These are phyloP conservation scores for Corymbia calophylla DNA, from an alignment of 441 rosid species.

Conservation along the genomic window DNA sequence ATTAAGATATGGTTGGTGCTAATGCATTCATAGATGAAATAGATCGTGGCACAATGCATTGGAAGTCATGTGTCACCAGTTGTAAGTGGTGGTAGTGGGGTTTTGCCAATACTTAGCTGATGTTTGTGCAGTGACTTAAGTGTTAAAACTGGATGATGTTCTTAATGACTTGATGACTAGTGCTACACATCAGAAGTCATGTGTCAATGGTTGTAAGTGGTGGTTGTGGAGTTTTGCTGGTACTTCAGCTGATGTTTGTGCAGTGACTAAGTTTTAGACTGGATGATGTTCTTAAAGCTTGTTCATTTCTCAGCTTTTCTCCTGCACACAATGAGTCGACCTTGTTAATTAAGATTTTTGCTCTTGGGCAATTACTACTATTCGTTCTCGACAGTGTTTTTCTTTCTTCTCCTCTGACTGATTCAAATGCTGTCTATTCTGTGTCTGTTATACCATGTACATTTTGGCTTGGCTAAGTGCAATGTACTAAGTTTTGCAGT, in stretches of 20 bases:
- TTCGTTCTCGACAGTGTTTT: not conserved
- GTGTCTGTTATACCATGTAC: not conserved
- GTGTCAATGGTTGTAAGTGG: not conserved
- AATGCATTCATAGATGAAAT: not conserved
- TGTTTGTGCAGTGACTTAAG: not conserved
- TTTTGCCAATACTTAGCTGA: not conserved
- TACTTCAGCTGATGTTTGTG: not conserved
- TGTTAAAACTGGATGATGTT: not conserved
- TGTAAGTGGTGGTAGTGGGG: not conserved
- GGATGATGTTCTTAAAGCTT: not conserved
- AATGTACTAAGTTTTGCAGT: not conserved
- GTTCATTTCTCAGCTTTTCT: not conserved
- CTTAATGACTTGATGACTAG: not conserved
- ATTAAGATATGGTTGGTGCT: not conserved
- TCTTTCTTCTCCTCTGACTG: not conserved
- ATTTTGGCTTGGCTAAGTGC: not conserved
- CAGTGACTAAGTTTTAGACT: not conserved
- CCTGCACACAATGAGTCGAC: fast-evolving
- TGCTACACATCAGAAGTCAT: not conserved
- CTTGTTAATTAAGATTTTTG: not conserved
- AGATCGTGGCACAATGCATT: not conserved
- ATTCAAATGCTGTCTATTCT: not conserved
- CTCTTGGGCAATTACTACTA: not conserved
- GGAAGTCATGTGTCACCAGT: not conserved
- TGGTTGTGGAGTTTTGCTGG: not conserved